Percentiles rank a stretch among this genome's conserved stretches.
Evolutionary conservation across 1,284 basidiomycete species (phyloP).

Genomic region (Neolentinus lepideus): DNA sequence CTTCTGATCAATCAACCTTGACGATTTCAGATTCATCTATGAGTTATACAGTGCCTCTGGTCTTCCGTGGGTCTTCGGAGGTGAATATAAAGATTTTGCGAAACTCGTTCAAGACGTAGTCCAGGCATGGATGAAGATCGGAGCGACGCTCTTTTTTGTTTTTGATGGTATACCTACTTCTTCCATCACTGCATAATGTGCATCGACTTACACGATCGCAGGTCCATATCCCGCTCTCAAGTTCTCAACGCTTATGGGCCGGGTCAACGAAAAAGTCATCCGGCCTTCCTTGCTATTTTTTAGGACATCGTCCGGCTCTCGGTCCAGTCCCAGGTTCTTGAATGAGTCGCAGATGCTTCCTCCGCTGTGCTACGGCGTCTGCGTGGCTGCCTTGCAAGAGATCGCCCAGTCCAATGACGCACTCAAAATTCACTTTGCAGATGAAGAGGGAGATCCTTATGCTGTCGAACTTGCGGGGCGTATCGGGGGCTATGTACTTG

Average conservation of each 20-base stretch:
- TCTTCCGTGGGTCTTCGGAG: conserved; percentile 82
- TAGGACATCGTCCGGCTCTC: conserved; percentile 67
- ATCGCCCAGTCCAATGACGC: conserved; percentile 25
- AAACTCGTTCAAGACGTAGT: conserved; percentile 46
- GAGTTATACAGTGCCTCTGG: conserved; percentile 55
- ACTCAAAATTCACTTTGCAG: conserved; percentile 69
- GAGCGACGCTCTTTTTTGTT: conserved; percentile 76
- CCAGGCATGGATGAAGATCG: conserved; percentile 65
- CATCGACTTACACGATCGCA: conserved; percentile 19
- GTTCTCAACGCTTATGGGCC: conserved; percentile 60
- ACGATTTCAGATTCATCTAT: conserved; percentile 67
- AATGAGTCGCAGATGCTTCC: conserved; percentile 72
- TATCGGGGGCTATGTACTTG: conserved; percentile 68
- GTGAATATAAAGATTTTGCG: conserved; percentile 67
- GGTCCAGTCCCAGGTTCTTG: conserved; percentile 65
- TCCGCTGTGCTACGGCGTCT: conserved; percentile 57
- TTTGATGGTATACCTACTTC: conserved; percentile 72
- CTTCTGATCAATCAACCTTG: conserved; percentile 9
- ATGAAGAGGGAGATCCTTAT: conserved; percentile 84
- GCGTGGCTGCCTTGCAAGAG: conserved; percentile 50
- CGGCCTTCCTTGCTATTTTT: conserved; percentile 75
- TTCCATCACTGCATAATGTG: not conserved
- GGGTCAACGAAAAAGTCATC: conserved; percentile 51
- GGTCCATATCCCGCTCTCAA: conserved; percentile 72
- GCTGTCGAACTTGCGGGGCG: conserved; percentile 78